A percentile compares a stretch with the other conserved stretches of the same genome.
These are phyloP conservation scores for Solanum commersonii DNA, from an alignment of 257 asterid species.

Conservation along the genomic window DNA sequence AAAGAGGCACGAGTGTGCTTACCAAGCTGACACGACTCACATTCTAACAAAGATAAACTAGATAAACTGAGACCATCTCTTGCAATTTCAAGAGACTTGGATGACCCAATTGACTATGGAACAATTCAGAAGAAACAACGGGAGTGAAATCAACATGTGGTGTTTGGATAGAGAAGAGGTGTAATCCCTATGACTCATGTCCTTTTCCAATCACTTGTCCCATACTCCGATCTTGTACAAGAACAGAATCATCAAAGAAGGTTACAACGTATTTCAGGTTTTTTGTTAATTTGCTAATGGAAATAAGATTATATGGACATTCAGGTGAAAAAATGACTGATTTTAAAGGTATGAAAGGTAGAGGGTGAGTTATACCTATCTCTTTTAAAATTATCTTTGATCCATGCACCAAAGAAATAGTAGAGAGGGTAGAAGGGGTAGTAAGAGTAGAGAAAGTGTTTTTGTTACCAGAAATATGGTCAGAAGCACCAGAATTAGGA, in stretches of 20 bases:
- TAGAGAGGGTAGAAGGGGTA: background rate
- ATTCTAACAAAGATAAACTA: too few species aligned
- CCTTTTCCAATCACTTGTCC: background rate
- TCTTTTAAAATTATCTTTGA: background rate
- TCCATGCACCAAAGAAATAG: background rate
- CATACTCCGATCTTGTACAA: background rate
- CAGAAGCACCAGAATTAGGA: background rate
- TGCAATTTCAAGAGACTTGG: too few species aligned
- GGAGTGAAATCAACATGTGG: too few species aligned
- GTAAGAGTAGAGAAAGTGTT: background rate
- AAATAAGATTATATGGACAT: background rate
- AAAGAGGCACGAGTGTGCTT: too few species aligned
- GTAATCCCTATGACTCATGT: background rate
- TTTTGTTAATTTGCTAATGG: background rate
- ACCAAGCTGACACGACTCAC: too few species aligned
- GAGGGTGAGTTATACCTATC: too few species aligned
- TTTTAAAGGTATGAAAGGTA: too few species aligned
- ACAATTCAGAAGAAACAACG: too few species aligned
- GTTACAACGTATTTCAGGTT: background rate
- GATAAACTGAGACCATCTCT: too few species aligned
- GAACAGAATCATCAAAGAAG: too few species aligned
- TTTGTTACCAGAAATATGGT: background rate
- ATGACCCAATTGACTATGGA: too few species aligned
- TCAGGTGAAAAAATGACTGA: background rate
- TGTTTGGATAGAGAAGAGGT: background rate